A percentile compares a stretch with the other conserved stretches of the same genome.
These are phyloP conservation scores for Blepharisma japonicum DNA, from an alignment of 73 alveolate species.

Conservation along the genomic window DNA sequence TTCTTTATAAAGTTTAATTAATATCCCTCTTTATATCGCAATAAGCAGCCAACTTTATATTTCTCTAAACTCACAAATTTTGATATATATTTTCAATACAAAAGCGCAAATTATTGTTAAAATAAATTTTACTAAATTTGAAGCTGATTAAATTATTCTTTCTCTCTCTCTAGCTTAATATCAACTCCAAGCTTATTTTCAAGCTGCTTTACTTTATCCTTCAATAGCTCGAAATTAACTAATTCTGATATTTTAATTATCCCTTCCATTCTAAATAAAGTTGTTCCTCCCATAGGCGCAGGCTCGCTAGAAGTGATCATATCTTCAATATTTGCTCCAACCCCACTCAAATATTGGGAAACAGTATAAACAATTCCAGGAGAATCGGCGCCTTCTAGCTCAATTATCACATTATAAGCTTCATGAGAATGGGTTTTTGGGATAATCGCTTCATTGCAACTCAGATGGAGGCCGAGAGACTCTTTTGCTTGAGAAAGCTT, in stretches of 20 bases:
- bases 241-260: neutral
- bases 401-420: neutral
- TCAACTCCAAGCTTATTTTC: neutral
- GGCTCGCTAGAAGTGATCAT: neutral
- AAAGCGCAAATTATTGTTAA: too few species aligned
- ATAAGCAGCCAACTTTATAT: too few species aligned
- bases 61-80: too few species aligned
- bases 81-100: too few species aligned
- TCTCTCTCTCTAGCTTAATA: neutral
- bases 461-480: neutral
- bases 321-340: slow-evolving; percentile 12
- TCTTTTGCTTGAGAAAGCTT: neutral
- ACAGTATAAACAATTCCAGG: slow-evolving; percentile 30
- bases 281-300: slow-evolving; percentile 33
- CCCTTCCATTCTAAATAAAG: slow-evolving; percentile 6
- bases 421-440: neutral
- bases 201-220: neutral
- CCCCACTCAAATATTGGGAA: neutral
- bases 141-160: too few species aligned
- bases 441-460: neutral
- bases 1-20: too few species aligned
- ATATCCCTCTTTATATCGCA: too few species aligned
- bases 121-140: too few species aligned
- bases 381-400: slow-evolving; percentile 8
- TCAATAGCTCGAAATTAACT: neutral